Conservation (phyloP, 352 stramenopile species). For the Phytopythium helicoides region DNA sequence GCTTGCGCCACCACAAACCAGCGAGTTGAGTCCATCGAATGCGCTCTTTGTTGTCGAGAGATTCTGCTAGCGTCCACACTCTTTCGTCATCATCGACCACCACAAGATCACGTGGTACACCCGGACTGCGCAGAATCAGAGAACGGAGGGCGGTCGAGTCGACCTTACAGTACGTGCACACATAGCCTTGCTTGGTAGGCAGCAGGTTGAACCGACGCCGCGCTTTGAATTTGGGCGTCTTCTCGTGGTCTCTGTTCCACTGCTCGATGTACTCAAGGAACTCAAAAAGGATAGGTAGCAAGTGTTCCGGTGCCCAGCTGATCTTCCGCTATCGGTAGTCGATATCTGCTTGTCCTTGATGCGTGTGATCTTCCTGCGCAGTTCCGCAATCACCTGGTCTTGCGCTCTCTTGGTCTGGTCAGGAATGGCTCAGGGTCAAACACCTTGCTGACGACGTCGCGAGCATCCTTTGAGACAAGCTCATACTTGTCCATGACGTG, state of each 20-base stretch:
- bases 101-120: slow-evolving; percentile 2
- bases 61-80: slow-evolving; percentile 1
- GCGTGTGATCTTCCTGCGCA: slow-evolving; percentile 3
- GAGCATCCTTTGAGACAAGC: neutral
- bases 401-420: neutral
- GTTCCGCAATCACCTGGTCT: slow-evolving; percentile 2
- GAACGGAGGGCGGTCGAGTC: slow-evolving; percentile 2
- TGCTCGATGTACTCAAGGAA: slow-evolving; percentile 9
- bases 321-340: slow-evolving; percentile 4
- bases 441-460: slow-evolving; percentile 3
- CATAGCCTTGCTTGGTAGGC: slow-evolving; percentile 5
- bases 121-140: slow-evolving; percentile 4
- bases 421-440: neutral
- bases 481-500: slow-evolving; percentile 4
- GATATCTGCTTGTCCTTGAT: neutral
- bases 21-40: neutral
- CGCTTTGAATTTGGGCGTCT: neutral
- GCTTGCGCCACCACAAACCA: slow-evolving; percentile 7
- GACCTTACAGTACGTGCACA: slow-evolving; percentile 2
- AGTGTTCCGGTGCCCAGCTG: slow-evolving; percentile 7
- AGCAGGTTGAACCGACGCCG: slow-evolving; percentile 7
- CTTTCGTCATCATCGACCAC: neutral
- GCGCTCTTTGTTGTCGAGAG: neutral
- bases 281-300: slow-evolving; percentile 7
- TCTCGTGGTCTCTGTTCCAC: slow-evolving; percentile 5